Conservation (phyloP, 1,284 basidiomycete genomes). For the Trichosporon sp. region DNA sequence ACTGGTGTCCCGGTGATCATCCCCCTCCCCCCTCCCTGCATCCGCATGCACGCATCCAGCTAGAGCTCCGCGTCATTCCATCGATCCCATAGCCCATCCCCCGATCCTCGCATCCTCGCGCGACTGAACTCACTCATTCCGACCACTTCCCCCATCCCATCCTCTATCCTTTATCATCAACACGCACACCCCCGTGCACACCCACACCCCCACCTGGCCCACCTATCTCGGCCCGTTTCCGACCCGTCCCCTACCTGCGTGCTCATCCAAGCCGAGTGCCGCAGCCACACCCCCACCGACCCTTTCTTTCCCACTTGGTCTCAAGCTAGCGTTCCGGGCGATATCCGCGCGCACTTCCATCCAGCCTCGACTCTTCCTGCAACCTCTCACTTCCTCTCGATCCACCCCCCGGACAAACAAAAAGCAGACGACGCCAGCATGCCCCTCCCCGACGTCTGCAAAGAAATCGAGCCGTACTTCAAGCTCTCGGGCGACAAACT, state of each 20-base stretch:
- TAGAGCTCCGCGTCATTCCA: too few species aligned
- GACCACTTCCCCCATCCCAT: not conserved
- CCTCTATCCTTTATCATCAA: not conserved
- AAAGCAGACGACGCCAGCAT: constrained; percentile 5
- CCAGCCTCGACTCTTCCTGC: not conserved
- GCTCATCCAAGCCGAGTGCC: not conserved
- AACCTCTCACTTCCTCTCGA: not conserved
- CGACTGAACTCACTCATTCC: not conserved
- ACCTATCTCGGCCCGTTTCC: constrained; percentile 12
- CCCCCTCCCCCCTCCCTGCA: too few species aligned
- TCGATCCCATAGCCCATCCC: too few species aligned
- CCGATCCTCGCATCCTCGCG: too few species aligned
- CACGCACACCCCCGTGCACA: not conserved
- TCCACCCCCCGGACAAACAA: not conserved
- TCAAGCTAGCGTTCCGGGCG: not conserved
- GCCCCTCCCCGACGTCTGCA: constrained; percentile 40
- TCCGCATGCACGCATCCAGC: too few species aligned
- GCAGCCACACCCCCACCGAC: constrained; percentile 1
- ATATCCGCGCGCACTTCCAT: not conserved
- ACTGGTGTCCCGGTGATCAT: too few species aligned
- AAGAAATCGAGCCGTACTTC: constrained; percentile 68
- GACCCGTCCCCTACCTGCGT: not conserved
- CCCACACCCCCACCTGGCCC: not conserved
- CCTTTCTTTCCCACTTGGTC: not conserved
- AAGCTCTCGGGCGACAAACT: constrained; percentile 66